phyloP scores from a whole-genome alignment of 2,329 filamentous ascomycete genomes.

The Rhynchosporium agropyri region DNA sequence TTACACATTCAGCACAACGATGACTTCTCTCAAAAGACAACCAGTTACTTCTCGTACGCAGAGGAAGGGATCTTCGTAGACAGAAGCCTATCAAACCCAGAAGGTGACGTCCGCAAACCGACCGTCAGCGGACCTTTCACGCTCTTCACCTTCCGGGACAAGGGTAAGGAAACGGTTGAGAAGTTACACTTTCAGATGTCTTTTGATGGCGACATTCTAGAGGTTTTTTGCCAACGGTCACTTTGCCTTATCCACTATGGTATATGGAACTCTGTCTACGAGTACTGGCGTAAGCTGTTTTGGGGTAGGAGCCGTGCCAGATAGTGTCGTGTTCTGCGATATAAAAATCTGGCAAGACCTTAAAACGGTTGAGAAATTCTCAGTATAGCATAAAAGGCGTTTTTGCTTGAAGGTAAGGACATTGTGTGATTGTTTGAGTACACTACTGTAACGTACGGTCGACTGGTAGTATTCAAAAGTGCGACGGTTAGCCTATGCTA shows the following conservation, averaged over 20 bases:
- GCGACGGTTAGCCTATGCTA: too few relatives aligned
- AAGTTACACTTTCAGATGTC: background rate
- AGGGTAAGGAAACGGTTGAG: background rate
- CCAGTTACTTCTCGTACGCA: background rate
- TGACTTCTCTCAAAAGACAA: background rate
- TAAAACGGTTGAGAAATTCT: too few relatives aligned
- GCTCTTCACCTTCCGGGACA: background rate
- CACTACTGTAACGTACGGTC: too few relatives aligned
- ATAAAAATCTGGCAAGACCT: too few relatives aligned
- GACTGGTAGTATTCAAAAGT: too few relatives aligned
- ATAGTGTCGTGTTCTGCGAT: too few relatives aligned
- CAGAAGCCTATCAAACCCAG: background rate
- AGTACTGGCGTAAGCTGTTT: too few relatives aligned
- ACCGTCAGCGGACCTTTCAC: background rate
- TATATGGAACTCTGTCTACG: slow-evolving; percentile 19
- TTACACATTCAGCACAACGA: slow-evolving; percentile 6
- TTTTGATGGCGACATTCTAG: slow-evolving; percentile 27
- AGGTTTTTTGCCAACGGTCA: slow-evolving; percentile 30
- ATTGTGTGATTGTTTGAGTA: too few relatives aligned
- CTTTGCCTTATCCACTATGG: slow-evolving; percentile 26
- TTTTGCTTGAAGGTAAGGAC: too few relatives aligned
- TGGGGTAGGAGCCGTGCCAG: too few relatives aligned
- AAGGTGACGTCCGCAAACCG: background rate
- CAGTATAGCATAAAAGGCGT: too few relatives aligned
- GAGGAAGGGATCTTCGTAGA: background rate